A percentile compares a stretch with the other conserved stretches of the same genome.
Evolutionary conservation across 495 filamentous ascomycete species (phyloP).

Genomic region (Symbiotaphrina buchneri): DNA sequence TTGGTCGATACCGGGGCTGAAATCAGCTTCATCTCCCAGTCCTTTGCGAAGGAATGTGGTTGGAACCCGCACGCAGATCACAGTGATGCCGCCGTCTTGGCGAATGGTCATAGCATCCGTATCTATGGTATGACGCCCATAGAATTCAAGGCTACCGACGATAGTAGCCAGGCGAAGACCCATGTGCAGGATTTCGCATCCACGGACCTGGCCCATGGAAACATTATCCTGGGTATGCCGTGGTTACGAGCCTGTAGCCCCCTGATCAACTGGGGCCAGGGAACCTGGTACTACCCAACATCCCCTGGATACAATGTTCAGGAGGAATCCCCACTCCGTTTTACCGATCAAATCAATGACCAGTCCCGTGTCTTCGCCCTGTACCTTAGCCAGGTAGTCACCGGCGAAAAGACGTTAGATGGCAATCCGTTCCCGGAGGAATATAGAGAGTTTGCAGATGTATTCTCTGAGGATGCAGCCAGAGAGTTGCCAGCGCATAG

Average conservation of each 20-base stretch:
- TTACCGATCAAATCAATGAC: not conserved
- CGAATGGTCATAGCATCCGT: too few species aligned
- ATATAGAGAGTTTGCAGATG: not conserved
- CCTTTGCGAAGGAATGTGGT: not conserved
- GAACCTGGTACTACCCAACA: not conserved
- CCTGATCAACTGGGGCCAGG: not conserved
- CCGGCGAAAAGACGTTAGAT: not conserved
- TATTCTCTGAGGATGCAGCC: slow-evolving; percentile 1
- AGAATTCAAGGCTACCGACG: too few species aligned
- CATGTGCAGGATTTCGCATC: not conserved
- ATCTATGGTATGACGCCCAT: too few species aligned
- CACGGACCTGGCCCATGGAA: not conserved
- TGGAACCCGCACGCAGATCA: too few species aligned
- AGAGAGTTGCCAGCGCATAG: not conserved
- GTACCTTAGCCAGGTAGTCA: too few species aligned
- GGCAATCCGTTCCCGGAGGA: too few species aligned
- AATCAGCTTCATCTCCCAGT: slow-evolving; percentile 1
- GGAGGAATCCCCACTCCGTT: not conserved
- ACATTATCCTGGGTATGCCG: not conserved
- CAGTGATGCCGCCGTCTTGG: too few species aligned
- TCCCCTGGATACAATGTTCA: too few species aligned
- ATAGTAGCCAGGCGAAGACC: too few species aligned
- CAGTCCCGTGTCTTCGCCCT: too few species aligned
- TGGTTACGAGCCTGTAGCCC: slow-evolving; percentile 1
- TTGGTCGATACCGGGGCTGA: slow-evolving; percentile 1